Evolutionary conservation across 2,329 filamentous ascomycete species (phyloP).

Genomic region (Akanthomyces muscarius): DNA sequence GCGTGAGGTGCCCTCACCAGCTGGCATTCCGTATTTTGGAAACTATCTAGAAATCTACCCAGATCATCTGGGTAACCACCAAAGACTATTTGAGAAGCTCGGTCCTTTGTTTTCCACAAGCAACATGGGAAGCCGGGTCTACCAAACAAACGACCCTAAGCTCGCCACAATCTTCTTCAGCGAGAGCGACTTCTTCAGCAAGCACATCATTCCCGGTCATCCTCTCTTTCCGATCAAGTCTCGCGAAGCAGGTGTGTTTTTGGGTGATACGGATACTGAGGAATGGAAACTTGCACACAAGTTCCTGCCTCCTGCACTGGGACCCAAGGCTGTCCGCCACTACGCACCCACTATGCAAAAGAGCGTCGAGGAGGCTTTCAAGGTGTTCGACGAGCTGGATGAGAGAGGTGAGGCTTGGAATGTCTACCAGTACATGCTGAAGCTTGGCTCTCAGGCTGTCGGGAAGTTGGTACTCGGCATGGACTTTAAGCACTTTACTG

Average conservation of each 20-base stretch:
- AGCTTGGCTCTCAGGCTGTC: slow-evolving; percentile 44
- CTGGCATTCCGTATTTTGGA: slow-evolving; percentile 45
- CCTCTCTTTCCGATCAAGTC: slow-evolving; percentile 42
- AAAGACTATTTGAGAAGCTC: slow-evolving; percentile 50
- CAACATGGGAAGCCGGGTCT: slow-evolving; percentile 47
- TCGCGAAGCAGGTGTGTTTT: slow-evolving; percentile 40
- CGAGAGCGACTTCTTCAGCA: slow-evolving; percentile 51
- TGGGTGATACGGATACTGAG: slow-evolving; percentile 48
- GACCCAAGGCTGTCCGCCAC: slow-evolving; percentile 57
- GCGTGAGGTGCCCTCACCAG: slow-evolving; percentile 47
- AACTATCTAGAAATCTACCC: slow-evolving; percentile 54
- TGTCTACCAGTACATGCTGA: slow-evolving; percentile 48
- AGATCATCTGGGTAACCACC: slow-evolving; percentile 54
- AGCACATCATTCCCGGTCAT: slow-evolving; percentile 48
- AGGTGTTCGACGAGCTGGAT: slow-evolving; percentile 49
- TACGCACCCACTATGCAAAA: slow-evolving; percentile 57
- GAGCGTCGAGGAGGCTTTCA: slow-evolving; percentile 47
- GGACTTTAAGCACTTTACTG: slow-evolving; percentile 43
- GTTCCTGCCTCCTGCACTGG: slow-evolving; percentile 56
- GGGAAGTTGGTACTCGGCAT: slow-evolving; percentile 42
- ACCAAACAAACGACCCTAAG: slow-evolving; percentile 48
- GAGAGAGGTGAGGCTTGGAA: slow-evolving; percentile 43
- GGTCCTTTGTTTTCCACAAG: slow-evolving; percentile 49
- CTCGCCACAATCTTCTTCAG: slow-evolving; percentile 43
- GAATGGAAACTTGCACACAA: slow-evolving; percentile 54